Conservation (phyloP, 2,329 filamentous ascomycete genomes). For the Diplodia seriata region DNA sequence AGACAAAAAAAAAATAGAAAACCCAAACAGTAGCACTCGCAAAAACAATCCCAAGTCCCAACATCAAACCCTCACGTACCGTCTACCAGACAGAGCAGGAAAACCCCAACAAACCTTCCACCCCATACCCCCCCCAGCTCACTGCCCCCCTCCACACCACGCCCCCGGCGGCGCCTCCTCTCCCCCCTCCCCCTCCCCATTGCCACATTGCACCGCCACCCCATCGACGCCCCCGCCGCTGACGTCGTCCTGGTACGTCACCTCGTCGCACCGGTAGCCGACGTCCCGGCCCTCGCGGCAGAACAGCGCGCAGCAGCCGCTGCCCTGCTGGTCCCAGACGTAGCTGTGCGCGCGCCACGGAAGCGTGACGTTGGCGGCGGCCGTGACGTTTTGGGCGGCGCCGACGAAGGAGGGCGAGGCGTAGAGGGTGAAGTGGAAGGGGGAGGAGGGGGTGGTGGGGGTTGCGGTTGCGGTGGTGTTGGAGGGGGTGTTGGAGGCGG, state of each 20-base stretch:
- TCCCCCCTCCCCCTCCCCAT: neutral
- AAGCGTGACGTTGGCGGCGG: neutral
- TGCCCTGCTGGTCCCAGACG: constrained; percentile 3
- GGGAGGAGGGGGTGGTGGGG: neutral
- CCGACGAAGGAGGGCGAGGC: neutral
- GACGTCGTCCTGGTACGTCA: constrained; percentile 3
- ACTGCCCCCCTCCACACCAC: neutral
- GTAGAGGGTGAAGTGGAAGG: constrained; percentile 18
- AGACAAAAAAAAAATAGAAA: no score
- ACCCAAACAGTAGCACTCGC: no score
- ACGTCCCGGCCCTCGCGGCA: neutral
- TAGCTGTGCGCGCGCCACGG: constrained; percentile 7
- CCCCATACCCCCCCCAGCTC: neutral
- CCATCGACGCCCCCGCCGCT: neutral
- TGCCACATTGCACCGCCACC: neutral
- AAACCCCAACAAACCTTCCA: no score
- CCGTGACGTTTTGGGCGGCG: neutral
- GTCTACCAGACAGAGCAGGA: no score
- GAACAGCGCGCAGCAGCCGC: constrained; percentile 16
- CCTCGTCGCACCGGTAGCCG: neutral
- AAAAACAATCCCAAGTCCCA: no score
- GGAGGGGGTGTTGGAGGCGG: neutral
- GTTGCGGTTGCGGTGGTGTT: no score
- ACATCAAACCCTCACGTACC: no score
- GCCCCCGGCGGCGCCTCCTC: constrained; percentile 7